Evolutionary conservation across 2,329 filamentous ascomycete species (phyloP).

Genomic region (Elsinoe batatas): DNA sequence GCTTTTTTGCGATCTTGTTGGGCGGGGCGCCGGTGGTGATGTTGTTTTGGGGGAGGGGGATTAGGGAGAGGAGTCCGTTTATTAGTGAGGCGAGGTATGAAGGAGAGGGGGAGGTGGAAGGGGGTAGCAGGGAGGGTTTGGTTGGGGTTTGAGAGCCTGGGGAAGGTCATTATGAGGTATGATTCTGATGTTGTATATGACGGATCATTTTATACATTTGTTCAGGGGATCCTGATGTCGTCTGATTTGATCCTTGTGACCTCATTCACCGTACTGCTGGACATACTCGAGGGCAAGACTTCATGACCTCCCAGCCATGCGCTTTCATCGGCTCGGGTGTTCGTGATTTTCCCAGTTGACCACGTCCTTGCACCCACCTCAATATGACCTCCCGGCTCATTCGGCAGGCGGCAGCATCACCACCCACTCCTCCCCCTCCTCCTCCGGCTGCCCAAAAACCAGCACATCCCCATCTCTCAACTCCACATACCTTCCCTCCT

Average conservation of each 20-base stretch:
- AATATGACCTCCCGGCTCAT: background rate
- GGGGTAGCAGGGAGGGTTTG: background rate
- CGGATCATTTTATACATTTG: background rate
- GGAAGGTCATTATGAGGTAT: background rate
- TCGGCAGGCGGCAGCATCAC: slow-evolving; percentile 58
- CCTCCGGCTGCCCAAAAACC: slow-evolving; percentile 71
- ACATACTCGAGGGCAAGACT: too few relatives aligned
- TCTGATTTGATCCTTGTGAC: too few relatives aligned
- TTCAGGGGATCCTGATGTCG: too few relatives aligned
- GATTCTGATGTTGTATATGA: background rate
- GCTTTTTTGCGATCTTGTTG: slow-evolving; percentile 34
- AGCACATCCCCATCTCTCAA: slow-evolving; percentile 81
- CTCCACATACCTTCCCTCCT: slow-evolving; percentile 72
- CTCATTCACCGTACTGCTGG: too few relatives aligned
- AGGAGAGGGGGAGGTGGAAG: background rate
- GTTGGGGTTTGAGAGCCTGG: background rate
- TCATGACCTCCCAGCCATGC: too few relatives aligned
- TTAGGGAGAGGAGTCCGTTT: slow-evolving; percentile 27
- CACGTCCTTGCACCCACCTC: background rate
- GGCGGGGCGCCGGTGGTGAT: slow-evolving; percentile 38
- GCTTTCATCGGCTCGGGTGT: background rate
- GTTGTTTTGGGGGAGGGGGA: slow-evolving; percentile 25
- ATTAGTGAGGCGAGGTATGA: slow-evolving; percentile 20
- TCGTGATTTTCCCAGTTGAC: background rate
- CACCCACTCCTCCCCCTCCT: slow-evolving; percentile 61